Evolutionary conservation across 371 early-diverging fungal species (phyloP), one percentile per base, ranked within the genome.

Genomic region (Mortierella sp.): DNA sequence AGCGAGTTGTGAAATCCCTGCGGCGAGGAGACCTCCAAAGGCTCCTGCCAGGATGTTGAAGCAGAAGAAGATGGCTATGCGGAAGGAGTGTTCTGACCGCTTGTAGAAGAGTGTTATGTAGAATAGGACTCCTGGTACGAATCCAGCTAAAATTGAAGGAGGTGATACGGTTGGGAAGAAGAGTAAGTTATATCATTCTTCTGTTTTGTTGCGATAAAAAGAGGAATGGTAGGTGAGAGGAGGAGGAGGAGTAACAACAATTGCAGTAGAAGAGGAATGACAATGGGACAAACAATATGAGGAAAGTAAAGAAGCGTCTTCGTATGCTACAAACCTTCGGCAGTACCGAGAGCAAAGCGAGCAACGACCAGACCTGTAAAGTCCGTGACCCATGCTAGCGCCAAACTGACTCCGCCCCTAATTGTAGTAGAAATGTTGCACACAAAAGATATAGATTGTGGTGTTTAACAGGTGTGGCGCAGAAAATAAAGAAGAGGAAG

Each of bases 31-130:
- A 32, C 95, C 96, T 72, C 95, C 94, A 72, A 94, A 91, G 6
- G 94, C 95, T 7, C 96, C 96, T 27, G 97, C 95, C 14, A 95
- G 73, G 41, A 94, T 91, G 29, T 93, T 87, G 48, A 92, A 92
- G 38, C 91, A 82, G 76, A 93, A 94, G 78, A 96, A 96, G 48
- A 93, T 80, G 4, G 94, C 94, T 24, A 95, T 90, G 35, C 97
- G 93, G 71, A 90, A 88, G 16, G 95, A 93, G 79, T 92, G 92
- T 87, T 97, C 97, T 18, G 89, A 81, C 3, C 92, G 91, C 51
- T 91, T 91, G 79, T 97, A 97, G 93, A 96, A 97, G 71, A 91
- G 93, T 14, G 96, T 94, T 51, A 96, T 87, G 77, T 94, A 94
- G 70, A 91, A 95, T 12, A 95, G 89, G 38, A 94, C 93, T 32